Evolutionary conservation across 345 rosid species (phyloP), one percentile per base, ranked within the genome.

Genomic region (Salix purpurea): DNA sequence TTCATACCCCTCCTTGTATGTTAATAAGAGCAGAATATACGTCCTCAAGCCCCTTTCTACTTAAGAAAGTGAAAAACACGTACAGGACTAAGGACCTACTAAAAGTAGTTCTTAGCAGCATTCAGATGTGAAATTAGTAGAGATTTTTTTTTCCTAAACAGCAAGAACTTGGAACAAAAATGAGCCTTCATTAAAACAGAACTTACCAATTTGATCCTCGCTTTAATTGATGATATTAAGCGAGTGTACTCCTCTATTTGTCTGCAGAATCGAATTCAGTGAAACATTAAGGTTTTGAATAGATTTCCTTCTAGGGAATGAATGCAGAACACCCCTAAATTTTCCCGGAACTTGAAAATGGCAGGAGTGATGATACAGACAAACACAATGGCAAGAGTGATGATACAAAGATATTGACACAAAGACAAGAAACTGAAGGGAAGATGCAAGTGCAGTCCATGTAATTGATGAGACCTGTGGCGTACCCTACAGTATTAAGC

Each of bases 201-300:
- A 13, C 76, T 12, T 85, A 95, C 94, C 87, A 86, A 60, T 83
- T 95, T 91, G 78, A 95, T 95, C 72, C 90, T 93, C 11, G 90
- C 94, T 85, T 91, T 93, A 67, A 93, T 93, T 73, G 89, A 83
- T 11, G 94, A 90, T 36, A 93, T 87, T 70, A 86, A 74, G 24
- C 62, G 71, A 60, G 87, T 89, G 72, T 86, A 85, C 70, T 96
- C 94, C 78, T 89, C 91, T 79, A 90, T 70, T 86, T 90, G 85
- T 80, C 97, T 93, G 92, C 81, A 77, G 15, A 48, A 50, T n/a
- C 68, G 28, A 74, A 78, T 62, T 66, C 60, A 40, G 58, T 32
- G 30, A 50, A 65, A 24, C 23, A 56, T 66, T 69, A 11, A 67
- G 46, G 26, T 50, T 54, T 24, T 74, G 62, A 23, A 58, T 10